These are phyloP conservation scores for Paraglomus brasilianum DNA, from an alignment of 192 early-diverging fungal genomes.

Conservation along the genomic window DNA sequence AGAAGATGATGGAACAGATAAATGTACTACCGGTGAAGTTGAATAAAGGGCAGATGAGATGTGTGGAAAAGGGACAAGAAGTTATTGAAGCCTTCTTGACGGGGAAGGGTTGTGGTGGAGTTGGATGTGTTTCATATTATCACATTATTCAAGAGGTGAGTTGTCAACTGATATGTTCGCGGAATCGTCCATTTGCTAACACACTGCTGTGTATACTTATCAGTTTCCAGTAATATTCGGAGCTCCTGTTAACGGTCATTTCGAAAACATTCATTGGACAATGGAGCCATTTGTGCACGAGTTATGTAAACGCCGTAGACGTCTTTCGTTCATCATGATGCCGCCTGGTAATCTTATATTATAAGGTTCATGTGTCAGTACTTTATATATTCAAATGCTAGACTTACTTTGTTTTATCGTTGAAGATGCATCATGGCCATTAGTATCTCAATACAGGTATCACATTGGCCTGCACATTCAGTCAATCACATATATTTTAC, in stretches of 20 bases:
- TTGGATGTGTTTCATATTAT: conserved; percentile 51
- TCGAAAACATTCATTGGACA: conserved; percentile 57
- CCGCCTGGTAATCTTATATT: conserved; percentile 42
- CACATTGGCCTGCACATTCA: conserved; percentile 50
- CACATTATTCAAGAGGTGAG: conserved; percentile 56
- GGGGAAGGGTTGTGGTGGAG: conserved; percentile 44
- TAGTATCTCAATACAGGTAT: conserved; percentile 71
- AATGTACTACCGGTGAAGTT: conserved; percentile 47
- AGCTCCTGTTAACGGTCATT: conserved; percentile 44
- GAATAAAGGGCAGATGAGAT: conserved; percentile 42
- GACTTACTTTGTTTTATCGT: neutral
- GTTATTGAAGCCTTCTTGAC: conserved; percentile 50
- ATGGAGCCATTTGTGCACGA: conserved; percentile 57
- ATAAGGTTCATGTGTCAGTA: too few relatives aligned
- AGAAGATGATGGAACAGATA: conserved; percentile 49
- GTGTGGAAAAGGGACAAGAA: conserved; percentile 50
- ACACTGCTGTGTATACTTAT: neutral
- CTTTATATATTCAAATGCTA: too few relatives aligned
- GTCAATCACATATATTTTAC: conserved; percentile 47
- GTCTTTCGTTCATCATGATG: conserved; percentile 54
- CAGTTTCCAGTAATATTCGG: conserved; percentile 57
- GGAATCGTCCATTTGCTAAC: neutral
- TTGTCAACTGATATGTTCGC: neutral
- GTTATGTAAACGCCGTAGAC: conserved; percentile 49
- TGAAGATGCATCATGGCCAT: conserved; percentile 72